Conservation (phyloP, 768 basidiomycete genomes). For the Lactifluus rugatus region DNA sequence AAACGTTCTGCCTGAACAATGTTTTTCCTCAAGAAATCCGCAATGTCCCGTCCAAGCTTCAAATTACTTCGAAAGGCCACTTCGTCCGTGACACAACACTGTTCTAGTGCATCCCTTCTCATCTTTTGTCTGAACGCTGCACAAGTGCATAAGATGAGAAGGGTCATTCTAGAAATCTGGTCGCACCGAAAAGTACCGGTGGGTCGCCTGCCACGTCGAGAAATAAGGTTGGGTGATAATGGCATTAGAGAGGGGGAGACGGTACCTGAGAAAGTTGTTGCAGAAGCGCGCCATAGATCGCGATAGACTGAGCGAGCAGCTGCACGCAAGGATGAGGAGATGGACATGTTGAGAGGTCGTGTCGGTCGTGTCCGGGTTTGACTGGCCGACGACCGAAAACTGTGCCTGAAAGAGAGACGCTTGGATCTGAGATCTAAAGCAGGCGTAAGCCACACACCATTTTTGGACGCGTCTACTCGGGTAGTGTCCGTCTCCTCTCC, state of each 20-base stretch:
- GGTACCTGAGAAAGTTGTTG: conserved; percentile 54
- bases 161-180: not conserved
- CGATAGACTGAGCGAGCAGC: conserved; percentile 70
- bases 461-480: conserved; percentile 28
- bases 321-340: conserved; percentile 46
- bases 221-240: not conserved
- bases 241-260: not conserved
- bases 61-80: conserved; percentile 44
- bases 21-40: conserved; percentile 65
- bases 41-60: conserved; percentile 59
- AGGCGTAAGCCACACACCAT: conserved; percentile 28
- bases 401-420: not conserved
- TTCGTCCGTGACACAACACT: conserved; percentile 35
- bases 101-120: conserved; percentile 43
- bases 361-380: not conserved
- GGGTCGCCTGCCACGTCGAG: conserved; percentile 39
- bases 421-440: conserved; percentile 28
- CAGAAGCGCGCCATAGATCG: conserved; percentile 54
- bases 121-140: conserved; percentile 69
- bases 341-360: conserved; percentile 30
- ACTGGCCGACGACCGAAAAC: too few species aligned
- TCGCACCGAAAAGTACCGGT: conserved; percentile 42
- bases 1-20: conserved; percentile 70
- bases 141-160: not conserved
- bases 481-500: conserved; percentile 18